Conservation (phyloP, 768 basidiomycete species). For the Tephrocybe rancida region DNA sequence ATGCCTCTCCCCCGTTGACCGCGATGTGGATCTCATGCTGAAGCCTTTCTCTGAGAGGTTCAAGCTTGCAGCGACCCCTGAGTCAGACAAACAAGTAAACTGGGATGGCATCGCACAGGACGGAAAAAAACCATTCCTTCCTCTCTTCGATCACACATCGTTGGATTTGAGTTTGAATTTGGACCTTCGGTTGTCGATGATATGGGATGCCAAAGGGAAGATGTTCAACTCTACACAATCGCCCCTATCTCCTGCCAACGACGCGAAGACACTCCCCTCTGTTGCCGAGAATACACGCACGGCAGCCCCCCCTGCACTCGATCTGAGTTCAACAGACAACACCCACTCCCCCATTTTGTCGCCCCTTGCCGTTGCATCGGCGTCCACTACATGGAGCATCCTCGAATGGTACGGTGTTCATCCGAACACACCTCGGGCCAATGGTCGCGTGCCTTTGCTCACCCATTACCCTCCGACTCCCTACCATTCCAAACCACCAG, state of each 20-base stretch:
- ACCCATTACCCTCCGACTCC: conserved; percentile 15
- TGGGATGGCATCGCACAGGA: conserved; percentile 14
- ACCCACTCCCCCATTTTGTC: conserved; percentile 12
- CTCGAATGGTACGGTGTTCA: conserved; percentile 22
- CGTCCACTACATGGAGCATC: conserved; percentile 26
- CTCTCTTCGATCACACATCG: conserved; percentile 12
- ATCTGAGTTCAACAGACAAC: conserved; percentile 5
- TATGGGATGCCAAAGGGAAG: conserved; percentile 16
- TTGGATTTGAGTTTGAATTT: conserved; percentile 18
- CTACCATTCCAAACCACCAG: conserved; percentile 7
- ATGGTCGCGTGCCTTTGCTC: conserved; percentile 7
- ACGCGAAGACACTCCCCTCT: not conserved
- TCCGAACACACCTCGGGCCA: conserved; percentile 11
- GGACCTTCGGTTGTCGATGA: conserved; percentile 17
- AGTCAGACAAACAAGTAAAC: not conserved
- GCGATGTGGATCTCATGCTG: conserved; percentile 14
- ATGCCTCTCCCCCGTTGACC: conserved; percentile 12
- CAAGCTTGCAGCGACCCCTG: not conserved
- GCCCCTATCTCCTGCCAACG: conserved; percentile 4
- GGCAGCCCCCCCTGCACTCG: conserved; percentile 8
- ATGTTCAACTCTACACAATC: conserved; percentile 14
- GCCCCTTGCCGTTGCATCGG: conserved; percentile 15
- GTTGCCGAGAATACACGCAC: not conserved
- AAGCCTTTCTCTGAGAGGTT: conserved; percentile 16
- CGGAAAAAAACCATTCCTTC: conserved; percentile 8